These are phyloP conservation scores for Saxispiralis lemnorum DNA, from an alignment of 495 filamentous ascomycete species.

Conservation along the genomic window DNA sequence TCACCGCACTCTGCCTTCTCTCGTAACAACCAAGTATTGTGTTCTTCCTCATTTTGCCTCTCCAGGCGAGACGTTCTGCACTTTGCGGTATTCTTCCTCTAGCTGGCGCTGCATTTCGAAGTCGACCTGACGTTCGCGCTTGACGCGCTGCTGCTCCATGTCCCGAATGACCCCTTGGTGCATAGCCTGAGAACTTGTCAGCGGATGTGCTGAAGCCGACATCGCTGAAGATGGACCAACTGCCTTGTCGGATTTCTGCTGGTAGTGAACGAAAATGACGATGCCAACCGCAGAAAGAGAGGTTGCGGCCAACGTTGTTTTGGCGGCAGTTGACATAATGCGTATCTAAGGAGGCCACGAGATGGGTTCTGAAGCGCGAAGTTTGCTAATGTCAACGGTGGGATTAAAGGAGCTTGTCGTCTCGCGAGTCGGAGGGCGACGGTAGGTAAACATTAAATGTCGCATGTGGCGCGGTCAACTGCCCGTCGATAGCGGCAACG, in stretches of 20 bases:
- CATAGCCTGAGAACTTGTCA: slow-evolving; percentile 53
- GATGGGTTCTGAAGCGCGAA: no score
- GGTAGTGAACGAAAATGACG: slow-evolving; percentile 72
- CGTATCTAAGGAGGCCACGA: no score
- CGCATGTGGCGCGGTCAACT: no score
- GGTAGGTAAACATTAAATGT: no score
- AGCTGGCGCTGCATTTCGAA: slow-evolving; percentile 79
- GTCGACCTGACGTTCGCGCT: slow-evolving; percentile 64
- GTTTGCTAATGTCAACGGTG: no score
- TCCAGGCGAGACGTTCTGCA: slow-evolving; percentile 42
- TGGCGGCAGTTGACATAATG: slow-evolving; percentile 73
- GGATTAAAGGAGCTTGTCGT: no score
- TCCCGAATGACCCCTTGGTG: slow-evolving; percentile 87
- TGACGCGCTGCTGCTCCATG: slow-evolving; percentile 81
- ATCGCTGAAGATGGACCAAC: slow-evolving; percentile 31
- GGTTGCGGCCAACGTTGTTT: slow-evolving; percentile 64
- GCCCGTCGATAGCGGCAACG: no score
- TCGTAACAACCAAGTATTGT: no score
- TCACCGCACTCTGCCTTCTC: no score
- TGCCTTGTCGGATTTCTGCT: slow-evolving; percentile 70
- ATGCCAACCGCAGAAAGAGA: slow-evolving; percentile 57
- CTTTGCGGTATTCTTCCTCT: slow-evolving; percentile 77
- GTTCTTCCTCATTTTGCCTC: slow-evolving; percentile 13
- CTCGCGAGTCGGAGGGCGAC: no score
- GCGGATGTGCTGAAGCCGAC: not conserved